A percentile compares a stretch with the other conserved stretches of the same genome.
Evolutionary conservation across 306 rosid genomes (phyloP).

Genomic region (Sicyos baderoa): DNA sequence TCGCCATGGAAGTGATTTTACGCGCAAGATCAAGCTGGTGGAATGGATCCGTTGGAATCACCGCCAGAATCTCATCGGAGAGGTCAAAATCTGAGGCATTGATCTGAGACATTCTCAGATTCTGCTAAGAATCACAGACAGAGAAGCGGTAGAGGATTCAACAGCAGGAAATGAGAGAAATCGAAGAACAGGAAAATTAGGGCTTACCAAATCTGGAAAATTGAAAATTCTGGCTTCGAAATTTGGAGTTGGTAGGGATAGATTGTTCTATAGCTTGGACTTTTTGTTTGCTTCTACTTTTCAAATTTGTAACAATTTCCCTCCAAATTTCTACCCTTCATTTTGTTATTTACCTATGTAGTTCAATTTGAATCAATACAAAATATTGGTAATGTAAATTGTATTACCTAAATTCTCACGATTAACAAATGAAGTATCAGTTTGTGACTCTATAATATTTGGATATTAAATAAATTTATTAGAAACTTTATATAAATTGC

Average conservation of each 20-base stretch:
- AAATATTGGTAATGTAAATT: no score
- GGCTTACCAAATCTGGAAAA: background rate
- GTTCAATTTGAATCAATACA: no score
- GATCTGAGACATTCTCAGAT: constrained; percentile 30
- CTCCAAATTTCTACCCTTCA: constrained; percentile 32
- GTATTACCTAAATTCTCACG: no score
- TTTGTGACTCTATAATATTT: no score
- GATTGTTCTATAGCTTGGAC: background rate
- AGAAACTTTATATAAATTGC: no score
- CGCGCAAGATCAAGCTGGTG: constrained; percentile 93
- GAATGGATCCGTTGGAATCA: constrained; percentile 77
- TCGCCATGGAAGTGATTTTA: constrained; percentile 86
- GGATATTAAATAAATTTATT: no score
- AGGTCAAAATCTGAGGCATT: constrained; percentile 49
- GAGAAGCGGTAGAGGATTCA: constrained; percentile 12
- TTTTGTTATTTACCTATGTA: no score
- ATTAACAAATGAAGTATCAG: no score
- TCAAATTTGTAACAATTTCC: constrained; percentile 29
- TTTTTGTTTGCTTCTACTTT: constrained; percentile 6
- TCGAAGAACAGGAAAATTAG: constrained; percentile 6
- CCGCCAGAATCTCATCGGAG: constrained; percentile 57
- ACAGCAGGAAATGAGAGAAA: background rate
- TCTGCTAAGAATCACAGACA: constrained; percentile 14
- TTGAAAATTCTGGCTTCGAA: background rate
- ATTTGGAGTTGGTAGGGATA: background rate